Conservation (phyloP, 176 grass and related monocot genomes). For the Tillandsia leiboldiana region DNA sequence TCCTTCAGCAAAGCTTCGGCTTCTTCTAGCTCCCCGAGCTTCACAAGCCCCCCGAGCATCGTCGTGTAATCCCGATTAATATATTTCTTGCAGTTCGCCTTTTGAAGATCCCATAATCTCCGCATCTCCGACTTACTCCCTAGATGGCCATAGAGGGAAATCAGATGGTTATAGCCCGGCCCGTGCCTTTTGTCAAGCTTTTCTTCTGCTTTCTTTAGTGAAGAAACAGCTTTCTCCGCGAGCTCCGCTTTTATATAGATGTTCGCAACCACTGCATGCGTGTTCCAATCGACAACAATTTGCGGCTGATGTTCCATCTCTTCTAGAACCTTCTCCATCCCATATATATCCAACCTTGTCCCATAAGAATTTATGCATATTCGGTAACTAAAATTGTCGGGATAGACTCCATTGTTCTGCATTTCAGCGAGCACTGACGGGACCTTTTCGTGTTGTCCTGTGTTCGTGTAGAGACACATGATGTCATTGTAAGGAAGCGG, state of each 20-base stretch:
- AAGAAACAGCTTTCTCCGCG: conserved; percentile 39
- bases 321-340: conserved; percentile 64
- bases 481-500: conserved; percentile 61
- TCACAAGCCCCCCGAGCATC: conserved; percentile 54
- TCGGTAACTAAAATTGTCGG: conserved; percentile 80
- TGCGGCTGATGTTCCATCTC: conserved; percentile 85
- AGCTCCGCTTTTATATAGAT: conserved; percentile 57
- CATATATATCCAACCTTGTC: conserved; percentile 45
- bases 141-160: conserved; percentile 54
- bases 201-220: conserved; percentile 68
- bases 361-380: conserved; percentile 84
- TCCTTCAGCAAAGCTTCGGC: conserved; percentile 74
- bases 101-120: conserved; percentile 70
- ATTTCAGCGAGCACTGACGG: conserved; percentile 59
- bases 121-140: conserved; percentile 44
- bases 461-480: conserved; percentile 70
- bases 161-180: conserved; percentile 45
- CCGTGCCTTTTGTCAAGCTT: conserved; percentile 41
- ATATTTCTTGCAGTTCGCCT: conserved; percentile 54
- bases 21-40: conserved; percentile 49
- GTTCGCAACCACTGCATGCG: conserved; percentile 56
- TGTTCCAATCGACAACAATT: conserved; percentile 85
- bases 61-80: conserved; percentile 56
- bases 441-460: conserved; percentile 69
- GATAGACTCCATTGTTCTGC: conserved; percentile 55